Evolutionary conservation across 2,329 filamentous ascomycete species (phyloP).

Genomic region (Diaporthe ilicicola): DNA sequence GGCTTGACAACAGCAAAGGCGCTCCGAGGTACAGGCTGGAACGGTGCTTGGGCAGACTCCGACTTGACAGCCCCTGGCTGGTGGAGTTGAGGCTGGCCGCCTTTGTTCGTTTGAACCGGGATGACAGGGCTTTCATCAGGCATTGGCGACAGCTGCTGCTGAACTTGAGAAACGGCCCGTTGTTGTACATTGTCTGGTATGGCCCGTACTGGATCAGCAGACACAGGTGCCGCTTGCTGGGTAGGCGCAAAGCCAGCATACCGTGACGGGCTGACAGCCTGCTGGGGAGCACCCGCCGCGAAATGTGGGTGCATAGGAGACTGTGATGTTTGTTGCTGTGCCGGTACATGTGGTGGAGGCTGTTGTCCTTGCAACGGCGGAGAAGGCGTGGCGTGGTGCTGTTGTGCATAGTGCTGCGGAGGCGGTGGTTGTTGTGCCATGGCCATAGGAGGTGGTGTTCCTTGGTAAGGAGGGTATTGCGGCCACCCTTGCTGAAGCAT

Average conservation of each 20-base stretch:
- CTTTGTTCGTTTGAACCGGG: slow-evolving; percentile 11
- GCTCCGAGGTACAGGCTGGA: slow-evolving; percentile 10
- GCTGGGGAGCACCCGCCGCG: neutral
- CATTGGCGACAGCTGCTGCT: slow-evolving; percentile 20
- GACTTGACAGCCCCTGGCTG: slow-evolving; percentile 22
- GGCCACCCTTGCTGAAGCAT: slow-evolving; percentile 28
- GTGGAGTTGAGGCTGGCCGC: slow-evolving; percentile 10
- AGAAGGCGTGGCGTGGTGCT: slow-evolving; percentile 17
- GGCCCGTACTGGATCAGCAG: neutral
- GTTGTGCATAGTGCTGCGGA: slow-evolving; percentile 30
- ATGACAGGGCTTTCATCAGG: slow-evolving; percentile 3
- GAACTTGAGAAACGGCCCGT: neutral
- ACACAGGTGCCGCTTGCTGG: slow-evolving; percentile 16
- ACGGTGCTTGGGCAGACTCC: neutral
- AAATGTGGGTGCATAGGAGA: neutral
- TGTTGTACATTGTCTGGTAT: neutral
- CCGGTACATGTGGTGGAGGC: slow-evolving; percentile 9
- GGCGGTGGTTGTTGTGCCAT: slow-evolving; percentile 25
- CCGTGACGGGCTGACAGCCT: slow-evolving; percentile 8
- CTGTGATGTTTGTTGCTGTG: slow-evolving; percentile 19
- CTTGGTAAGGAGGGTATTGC: slow-evolving; percentile 30
- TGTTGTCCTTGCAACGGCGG: slow-evolving; percentile 20
- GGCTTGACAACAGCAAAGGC: slow-evolving; percentile 10
- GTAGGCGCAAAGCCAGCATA: neutral
- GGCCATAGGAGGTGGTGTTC: slow-evolving; percentile 27